A percentile compares a stretch with the other conserved stretches of the same genome.
Conservation (phyloP, 2,329 filamentous ascomycete species). For the Colletotrichum sidae region DNA sequence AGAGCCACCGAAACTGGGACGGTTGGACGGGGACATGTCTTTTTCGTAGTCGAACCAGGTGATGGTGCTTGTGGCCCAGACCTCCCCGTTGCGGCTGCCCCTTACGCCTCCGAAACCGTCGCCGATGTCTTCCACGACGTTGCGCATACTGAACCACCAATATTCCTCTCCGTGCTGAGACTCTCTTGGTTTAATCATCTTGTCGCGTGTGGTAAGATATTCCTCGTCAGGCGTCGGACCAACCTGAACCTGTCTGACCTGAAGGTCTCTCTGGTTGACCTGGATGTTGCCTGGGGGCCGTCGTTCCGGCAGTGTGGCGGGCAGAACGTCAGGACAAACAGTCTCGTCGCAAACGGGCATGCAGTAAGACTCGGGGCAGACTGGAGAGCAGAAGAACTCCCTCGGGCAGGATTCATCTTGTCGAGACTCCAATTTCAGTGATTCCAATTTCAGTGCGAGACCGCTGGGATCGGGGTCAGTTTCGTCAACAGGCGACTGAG, state of each 20-base stretch:
- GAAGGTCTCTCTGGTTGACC: background rate
- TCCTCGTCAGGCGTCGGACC: conserved; percentile 16
- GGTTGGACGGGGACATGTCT: background rate
- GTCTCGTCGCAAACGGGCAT: background rate
- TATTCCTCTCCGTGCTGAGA: background rate
- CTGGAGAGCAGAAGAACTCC: background rate
- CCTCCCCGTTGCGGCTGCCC: background rate
- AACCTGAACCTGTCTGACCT: background rate
- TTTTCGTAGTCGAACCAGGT: conserved; percentile 10
- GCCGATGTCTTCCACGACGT: conserved; percentile 9
- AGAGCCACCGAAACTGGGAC: conserved; percentile 29
- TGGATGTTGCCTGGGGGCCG: no score
- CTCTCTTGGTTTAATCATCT: conserved; percentile 13
- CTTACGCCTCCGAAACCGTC: conserved; percentile 3
- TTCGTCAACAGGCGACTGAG: no score
- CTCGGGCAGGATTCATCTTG: background rate
- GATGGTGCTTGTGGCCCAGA: conserved; percentile 24
- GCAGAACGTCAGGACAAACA: background rate
- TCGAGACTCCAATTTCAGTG: background rate
- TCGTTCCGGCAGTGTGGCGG: background rate
- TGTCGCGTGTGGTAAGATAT: conserved; percentile 3
- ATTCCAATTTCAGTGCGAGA: background rate
- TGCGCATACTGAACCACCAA: conserved; percentile 17
- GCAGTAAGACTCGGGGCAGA: conserved; percentile 1
- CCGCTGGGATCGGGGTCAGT: background rate